phyloP scores from a whole-genome alignment of 2,329 filamentous ascomycete genomes.

The Nemania abortiva region DNA sequence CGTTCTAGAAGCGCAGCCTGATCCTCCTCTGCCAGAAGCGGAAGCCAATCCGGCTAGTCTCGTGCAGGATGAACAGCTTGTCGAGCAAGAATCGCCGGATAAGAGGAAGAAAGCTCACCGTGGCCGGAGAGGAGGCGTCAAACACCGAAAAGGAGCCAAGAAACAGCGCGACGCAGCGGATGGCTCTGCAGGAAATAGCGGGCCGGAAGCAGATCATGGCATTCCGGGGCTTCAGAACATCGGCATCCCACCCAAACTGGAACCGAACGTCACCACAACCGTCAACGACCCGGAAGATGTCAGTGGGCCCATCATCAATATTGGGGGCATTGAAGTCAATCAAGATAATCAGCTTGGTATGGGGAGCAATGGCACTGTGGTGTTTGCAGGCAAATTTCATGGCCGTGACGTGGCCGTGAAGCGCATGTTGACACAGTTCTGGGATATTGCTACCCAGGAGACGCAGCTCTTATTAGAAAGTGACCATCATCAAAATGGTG shows the following conservation, averaged over 20 bases:
- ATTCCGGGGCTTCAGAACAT: conserved; percentile 74
- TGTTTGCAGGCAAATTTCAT: conserved; percentile 95
- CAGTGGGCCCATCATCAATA: conserved; percentile 69
- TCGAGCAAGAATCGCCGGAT: conserved; percentile 53
- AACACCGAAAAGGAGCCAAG: conserved; percentile 72
- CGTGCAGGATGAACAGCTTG: conserved; percentile 45
- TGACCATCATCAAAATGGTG: conserved; percentile 90
- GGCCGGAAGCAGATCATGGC: conserved; percentile 54
- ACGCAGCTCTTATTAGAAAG: conserved; percentile 91
- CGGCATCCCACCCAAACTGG: conserved; percentile 64
- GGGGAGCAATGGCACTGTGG: conserved; percentile 96
- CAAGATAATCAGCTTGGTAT: conserved; percentile 74
- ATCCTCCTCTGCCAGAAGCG: conserved; percentile 39
- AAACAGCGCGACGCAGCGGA: conserved; percentile 65
- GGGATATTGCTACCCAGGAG: conserved; percentile 94
- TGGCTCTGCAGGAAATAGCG: conserved; percentile 61
- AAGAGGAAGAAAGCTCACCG: conserved; percentile 77
- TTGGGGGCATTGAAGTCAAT: conserved; percentile 74
- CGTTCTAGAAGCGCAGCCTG: conserved; percentile 37
- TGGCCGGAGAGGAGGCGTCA: conserved; percentile 77
- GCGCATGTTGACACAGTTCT: conserved; percentile 95
- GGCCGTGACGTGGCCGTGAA: conserved; percentile 95
- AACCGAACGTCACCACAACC: conserved; percentile 72
- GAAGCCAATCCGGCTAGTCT: conserved; percentile 32
- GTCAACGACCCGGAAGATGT: conserved; percentile 70